Evolutionary conservation across 2,329 filamentous ascomycete species (phyloP).

Genomic region (Cercospora sesami): DNA sequence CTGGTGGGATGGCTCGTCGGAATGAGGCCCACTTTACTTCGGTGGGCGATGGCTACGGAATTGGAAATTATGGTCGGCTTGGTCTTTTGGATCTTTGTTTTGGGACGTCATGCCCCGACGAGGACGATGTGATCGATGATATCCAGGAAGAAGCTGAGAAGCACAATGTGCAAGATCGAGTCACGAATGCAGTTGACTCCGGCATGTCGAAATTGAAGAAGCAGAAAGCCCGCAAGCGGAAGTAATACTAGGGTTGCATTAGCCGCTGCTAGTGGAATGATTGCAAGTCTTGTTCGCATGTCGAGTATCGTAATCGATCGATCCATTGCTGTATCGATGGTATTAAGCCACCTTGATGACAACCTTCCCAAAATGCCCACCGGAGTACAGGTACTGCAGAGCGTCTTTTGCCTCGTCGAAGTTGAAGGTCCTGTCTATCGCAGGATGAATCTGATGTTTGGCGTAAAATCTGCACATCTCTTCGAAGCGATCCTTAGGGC

Average conservation of each 20-base stretch:
- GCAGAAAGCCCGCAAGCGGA: constrained; percentile 16
- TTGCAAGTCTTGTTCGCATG: background rate
- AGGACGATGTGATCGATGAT: constrained; percentile 57
- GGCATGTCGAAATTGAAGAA: constrained; percentile 21
- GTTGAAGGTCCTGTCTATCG: constrained; percentile 44
- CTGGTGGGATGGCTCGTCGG: constrained; percentile 59
- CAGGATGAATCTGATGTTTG: constrained; percentile 44
- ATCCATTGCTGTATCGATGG: background rate
- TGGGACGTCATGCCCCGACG: constrained; percentile 52
- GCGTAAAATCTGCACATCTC: constrained; percentile 47
- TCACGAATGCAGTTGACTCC: constrained; percentile 38
- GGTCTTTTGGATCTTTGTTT: constrained; percentile 64
- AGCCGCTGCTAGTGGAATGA: background rate
- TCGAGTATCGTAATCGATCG: background rate
- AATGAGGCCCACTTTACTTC: constrained; percentile 58
- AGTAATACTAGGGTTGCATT: background rate
- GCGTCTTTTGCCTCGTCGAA: constrained; percentile 41
- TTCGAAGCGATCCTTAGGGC: constrained; percentile 56
- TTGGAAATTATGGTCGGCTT: constrained; percentile 45
- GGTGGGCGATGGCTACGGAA: constrained; percentile 37
- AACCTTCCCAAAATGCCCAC: constrained; percentile 44
- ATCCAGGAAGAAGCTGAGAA: constrained; percentile 58
- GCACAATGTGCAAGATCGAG: constrained; percentile 51
- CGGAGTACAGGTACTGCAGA: constrained; percentile 40
- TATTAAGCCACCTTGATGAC: constrained; percentile 34